Conservation (phyloP, 495 filamentous ascomycete genomes). For the Astrocystis sublimbata region DNA sequence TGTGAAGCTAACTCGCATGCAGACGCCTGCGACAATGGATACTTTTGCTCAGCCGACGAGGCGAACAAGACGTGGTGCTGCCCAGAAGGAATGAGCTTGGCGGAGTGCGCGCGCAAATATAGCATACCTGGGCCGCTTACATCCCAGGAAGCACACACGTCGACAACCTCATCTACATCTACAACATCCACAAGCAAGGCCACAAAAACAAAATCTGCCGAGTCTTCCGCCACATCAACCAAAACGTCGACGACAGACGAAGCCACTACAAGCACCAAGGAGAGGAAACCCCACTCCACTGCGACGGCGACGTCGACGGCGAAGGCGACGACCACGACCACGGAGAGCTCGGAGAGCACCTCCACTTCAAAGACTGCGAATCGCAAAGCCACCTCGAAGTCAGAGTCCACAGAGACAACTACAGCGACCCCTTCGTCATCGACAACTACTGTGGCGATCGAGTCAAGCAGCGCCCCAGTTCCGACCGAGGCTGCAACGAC, state of each 20-base stretch:
- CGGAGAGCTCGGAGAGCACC: conserved; percentile 19
- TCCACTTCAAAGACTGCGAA: conserved; percentile 7
- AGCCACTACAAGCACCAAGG: conserved; percentile 25
- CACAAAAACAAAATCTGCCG: neutral
- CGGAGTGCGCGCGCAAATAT: conserved; percentile 45
- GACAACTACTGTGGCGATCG: neutral
- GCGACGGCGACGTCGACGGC: too few relatives aligned
- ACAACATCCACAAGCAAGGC: neutral
- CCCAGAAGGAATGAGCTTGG: conserved; percentile 42
- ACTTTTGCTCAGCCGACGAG: conserved; percentile 47
- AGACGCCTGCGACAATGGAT: conserved; percentile 51
- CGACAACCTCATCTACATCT: conserved; percentile 26
- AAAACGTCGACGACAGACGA: conserved; percentile 12
- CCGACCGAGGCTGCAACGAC: neutral
- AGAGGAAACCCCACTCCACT: conserved; percentile 21
- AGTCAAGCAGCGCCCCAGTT: neutral
- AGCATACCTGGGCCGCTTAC: conserved; percentile 40
- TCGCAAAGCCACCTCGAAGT: conserved; percentile 3
- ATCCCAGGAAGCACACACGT: conserved; percentile 32
- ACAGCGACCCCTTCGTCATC: neutral
- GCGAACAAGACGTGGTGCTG: conserved; percentile 48
- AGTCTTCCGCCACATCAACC: neutral
- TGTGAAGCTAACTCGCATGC: conserved; percentile 20
- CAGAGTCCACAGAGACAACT: neutral
- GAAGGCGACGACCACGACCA: conserved; percentile 10